These are phyloP conservation scores for Metroxylon sagu DNA, from an alignment of 176 grass and related monocot species.

Conservation along the genomic window DNA sequence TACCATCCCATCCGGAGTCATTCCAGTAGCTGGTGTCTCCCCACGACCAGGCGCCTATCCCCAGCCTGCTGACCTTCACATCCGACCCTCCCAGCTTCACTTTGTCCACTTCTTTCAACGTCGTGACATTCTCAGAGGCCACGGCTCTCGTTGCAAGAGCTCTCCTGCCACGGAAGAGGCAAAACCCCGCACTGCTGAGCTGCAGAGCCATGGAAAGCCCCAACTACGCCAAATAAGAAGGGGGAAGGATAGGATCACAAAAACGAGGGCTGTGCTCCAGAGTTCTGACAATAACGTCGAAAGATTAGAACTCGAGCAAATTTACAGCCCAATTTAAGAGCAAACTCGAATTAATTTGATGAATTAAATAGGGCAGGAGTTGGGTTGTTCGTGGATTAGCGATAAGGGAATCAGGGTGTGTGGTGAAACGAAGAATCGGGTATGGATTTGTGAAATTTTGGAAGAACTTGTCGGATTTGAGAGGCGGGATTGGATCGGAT, in stretches of 20 bases:
- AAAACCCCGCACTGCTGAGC: constrained; percentile 35
- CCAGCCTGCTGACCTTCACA: constrained; percentile 62
- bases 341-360: background rate
- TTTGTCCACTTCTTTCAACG: constrained; percentile 27
- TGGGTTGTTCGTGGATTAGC: too few relatives aligned
- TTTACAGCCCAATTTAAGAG: background rate
- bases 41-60: constrained; percentile 88
- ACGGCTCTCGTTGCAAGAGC: constrained; percentile 12
- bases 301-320: background rate
- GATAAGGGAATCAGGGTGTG: too few relatives aligned
- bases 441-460: too few relatives aligned
- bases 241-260: too few relatives aligned
- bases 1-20: constrained; percentile 90
- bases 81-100: constrained; percentile 60
- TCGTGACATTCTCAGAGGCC: constrained; percentile 25
- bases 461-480: too few relatives aligned
- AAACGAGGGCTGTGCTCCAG: background rate
- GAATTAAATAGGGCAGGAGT: background rate
- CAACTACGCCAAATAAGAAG: background rate
- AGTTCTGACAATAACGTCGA: background rate
- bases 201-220: constrained; percentile 49
- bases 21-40: constrained; percentile 98
- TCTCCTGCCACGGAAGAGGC: background rate
- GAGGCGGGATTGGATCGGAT: too few relatives aligned
- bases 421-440: too few relatives aligned